These are phyloP conservation scores for Aspergillus sp. DNA, from an alignment of 2,329 filamentous ascomycete genomes.

Conservation along the genomic window DNA sequence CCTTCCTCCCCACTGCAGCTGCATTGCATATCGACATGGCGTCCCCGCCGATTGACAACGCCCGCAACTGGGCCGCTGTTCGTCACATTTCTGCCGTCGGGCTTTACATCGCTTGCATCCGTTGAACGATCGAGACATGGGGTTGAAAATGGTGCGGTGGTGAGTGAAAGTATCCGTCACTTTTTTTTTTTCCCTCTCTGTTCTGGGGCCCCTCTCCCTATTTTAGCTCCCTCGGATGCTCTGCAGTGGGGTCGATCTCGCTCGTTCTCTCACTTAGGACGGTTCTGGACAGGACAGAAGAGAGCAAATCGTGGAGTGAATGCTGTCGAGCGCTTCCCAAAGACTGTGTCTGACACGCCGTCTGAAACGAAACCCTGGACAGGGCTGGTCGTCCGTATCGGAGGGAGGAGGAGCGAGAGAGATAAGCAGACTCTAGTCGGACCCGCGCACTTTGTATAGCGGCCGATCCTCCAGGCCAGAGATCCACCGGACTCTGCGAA, in stretches of 20 bases:
- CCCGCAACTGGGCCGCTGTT: slow-evolving; percentile 39
- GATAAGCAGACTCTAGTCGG: slow-evolving; percentile 10
- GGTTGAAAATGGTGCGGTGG: slow-evolving; percentile 8
- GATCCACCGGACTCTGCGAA: slow-evolving; percentile 4
- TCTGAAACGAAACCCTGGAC: not conserved
- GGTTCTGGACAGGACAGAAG: not conserved
- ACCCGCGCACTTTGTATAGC: slow-evolving; percentile 18
- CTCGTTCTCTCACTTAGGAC: not conserved
- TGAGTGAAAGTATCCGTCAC: not conserved
- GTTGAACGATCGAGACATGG: slow-evolving; percentile 41
- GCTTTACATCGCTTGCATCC: slow-evolving; percentile 46
- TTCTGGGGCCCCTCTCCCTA: not conserved
- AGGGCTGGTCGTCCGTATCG: not conserved
- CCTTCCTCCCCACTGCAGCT: slow-evolving; percentile 42
- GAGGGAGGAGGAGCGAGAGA: slow-evolving; percentile 1
- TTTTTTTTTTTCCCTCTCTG: slow-evolving; percentile 11
- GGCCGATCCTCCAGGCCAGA: slow-evolving; percentile 20
- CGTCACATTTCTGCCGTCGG: slow-evolving; percentile 46
- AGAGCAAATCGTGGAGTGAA: not conserved
- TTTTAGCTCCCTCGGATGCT: not conserved
- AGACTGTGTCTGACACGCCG: too few relatives aligned
- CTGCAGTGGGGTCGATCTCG: not conserved
- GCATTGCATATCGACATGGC: slow-evolving; percentile 41
- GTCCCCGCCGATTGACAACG: slow-evolving; percentile 38
- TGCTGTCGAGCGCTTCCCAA: not conserved